phyloP scores from a whole-genome alignment of 2,329 filamentous ascomycete genomes.

The Colletotrichum musae region DNA sequence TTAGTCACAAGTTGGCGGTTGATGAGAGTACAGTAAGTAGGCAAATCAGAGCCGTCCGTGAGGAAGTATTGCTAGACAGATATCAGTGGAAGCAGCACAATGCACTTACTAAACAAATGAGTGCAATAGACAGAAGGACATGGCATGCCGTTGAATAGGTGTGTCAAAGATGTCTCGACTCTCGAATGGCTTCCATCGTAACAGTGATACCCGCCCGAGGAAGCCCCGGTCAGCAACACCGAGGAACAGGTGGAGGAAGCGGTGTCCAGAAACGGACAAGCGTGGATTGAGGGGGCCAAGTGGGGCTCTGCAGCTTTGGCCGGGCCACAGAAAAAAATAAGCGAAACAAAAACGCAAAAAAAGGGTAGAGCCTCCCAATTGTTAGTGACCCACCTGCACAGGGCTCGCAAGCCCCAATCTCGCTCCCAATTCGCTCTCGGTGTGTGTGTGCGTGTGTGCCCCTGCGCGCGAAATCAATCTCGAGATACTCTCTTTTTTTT shows the following conservation, averaged over 20 bases:
- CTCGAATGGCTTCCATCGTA: too few relatives aligned
- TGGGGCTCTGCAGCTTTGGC: neutral
- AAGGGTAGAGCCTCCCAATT: neutral
- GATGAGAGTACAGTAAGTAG: too few relatives aligned
- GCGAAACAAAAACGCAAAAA: neutral
- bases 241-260: neutral
- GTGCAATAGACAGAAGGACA: too few relatives aligned
- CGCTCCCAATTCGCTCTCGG: slow-evolving; percentile 1
- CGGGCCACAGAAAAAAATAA: neutral
- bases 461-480: slow-evolving; percentile 1
- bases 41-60: too few relatives aligned
- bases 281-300: neutral
- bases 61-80: too few relatives aligned
- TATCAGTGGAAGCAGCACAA: too few relatives aligned
- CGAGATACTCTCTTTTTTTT: neutral
- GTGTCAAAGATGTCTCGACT: too few relatives aligned
- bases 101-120: too few relatives aligned
- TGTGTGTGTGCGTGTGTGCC: neutral
- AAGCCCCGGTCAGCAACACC: neutral
- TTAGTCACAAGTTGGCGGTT: too few relatives aligned
- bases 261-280: neutral
- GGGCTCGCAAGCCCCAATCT: slow-evolving; percentile 46
- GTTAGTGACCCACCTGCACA: slow-evolving; percentile 1
- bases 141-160: too few relatives aligned
- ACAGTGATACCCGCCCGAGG: too few relatives aligned